Evolutionary conservation across 441 rosid species (phyloP), one percentile per base, ranked within the genome.

Genomic region (Erodium moschatum): DNA sequence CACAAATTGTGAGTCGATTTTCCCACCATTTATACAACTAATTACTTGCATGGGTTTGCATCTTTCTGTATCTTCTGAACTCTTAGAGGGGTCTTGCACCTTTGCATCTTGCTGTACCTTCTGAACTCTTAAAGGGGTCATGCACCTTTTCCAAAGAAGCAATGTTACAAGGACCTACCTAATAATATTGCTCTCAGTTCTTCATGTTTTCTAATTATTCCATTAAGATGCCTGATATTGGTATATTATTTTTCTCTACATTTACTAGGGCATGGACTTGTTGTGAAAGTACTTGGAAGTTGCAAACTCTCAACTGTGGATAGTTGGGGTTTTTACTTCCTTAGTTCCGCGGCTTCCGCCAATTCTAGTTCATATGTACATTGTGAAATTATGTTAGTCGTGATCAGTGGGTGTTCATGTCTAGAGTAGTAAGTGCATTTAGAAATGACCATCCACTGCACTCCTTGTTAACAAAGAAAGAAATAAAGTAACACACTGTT

Each of bases 11-110:
- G 40, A 64, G 40, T 72, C 54, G 11, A 46, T 66, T 68, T 63
- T 73, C 19, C 21, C 54, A 38, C 65, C 35, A 64, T 46, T 44
- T 62, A n/a, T 48, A 50, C 70, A 46, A 67, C 69, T 50, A 68
- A 65, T 24, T 38, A 10, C 67, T 66, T 67, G 52, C 64, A 19
- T 38, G 5, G 29, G 35, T 46, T 38, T 75, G 68, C 67, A 33
- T 64, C 11, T 48, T 46, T 13, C 9, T 38, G 42, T 38, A 38
- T 38, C 42, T 38, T 38, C 42, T 38, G 42, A 38, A 38, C 42
- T 38, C 42, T 38, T 38, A 38, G 42, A 38, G 42, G 42, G 42
- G 42, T 38, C 65, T 44, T 67, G 69, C 66, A 42, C 71, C 69
- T 70, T 33, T 62, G 44, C 19, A 48, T 29, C 31, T 29, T 29